Evolutionary conservation across 1,284 basidiomycete species (phyloP).

Genomic region (Athelia sp.): DNA sequence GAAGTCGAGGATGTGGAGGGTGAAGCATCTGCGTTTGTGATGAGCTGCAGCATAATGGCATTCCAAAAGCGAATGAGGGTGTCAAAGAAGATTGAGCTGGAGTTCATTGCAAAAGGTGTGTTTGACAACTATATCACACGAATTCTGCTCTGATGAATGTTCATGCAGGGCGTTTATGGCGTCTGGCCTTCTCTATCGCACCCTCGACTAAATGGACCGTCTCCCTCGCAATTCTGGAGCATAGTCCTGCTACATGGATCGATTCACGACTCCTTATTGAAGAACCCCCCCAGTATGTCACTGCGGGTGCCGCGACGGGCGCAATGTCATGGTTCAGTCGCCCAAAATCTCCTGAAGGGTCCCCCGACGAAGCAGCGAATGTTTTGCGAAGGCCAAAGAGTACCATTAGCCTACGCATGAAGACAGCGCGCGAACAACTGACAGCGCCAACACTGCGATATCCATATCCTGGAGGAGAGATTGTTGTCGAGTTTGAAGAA

Average conservation of each 20-base stretch:
- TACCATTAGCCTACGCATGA: constrained; percentile 37
- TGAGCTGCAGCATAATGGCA: constrained; percentile 44
- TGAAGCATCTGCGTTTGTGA: constrained; percentile 51
- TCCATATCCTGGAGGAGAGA: constrained; percentile 16
- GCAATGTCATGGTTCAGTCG: constrained; percentile 12
- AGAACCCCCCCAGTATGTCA: constrained; percentile 23
- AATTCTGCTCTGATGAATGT: neutral
- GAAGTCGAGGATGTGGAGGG: constrained; percentile 41
- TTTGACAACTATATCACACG: neutral
- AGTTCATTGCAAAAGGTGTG: constrained; percentile 69
- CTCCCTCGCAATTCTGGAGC: constrained; percentile 46
- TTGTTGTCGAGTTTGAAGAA: constrained; percentile 42
- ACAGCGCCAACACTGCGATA: constrained; percentile 2
- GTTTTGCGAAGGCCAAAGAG: constrained; percentile 26
- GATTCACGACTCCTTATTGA: constrained; percentile 53
- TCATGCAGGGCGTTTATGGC: constrained; percentile 57
- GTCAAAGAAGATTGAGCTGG: constrained; percentile 43
- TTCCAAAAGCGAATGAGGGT: constrained; percentile 74
- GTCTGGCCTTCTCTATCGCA: constrained; percentile 45
- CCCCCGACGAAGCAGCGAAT: neutral
- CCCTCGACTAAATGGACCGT: constrained; percentile 51
- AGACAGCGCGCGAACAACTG: constrained; percentile 25
- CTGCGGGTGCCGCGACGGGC: constrained; percentile 8
- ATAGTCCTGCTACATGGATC: constrained; percentile 56
- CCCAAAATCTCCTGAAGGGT: constrained; percentile 6